Base-by-base conservation (phyloP, 345 rosid genomes). In the Linum trigynum region DNA sequence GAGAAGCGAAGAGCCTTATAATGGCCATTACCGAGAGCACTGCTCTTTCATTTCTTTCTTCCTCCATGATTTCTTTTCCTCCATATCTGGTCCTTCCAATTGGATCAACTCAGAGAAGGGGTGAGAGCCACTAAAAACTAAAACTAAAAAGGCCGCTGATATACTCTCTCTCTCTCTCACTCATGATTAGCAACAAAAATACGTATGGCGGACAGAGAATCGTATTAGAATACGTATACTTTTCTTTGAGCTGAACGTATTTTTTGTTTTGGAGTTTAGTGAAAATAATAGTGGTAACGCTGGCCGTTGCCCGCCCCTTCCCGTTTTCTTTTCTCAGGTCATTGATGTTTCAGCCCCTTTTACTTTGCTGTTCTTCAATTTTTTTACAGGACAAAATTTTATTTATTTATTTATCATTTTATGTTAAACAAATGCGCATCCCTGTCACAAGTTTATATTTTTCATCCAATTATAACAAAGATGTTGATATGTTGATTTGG, bases 21-120 rank as follows among this genome's bases (percentile, higher is more conserved):
- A 23, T 23, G 32, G 32, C 32, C 32, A 23, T 23, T 23, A 23
- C 32, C 32, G 32, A 43, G 50, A 43, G 50, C 6, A 11, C 6
- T 0, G 50, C 9, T 16, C 50, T 55, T 61, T 10, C 17, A 17
- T 66, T 39, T 9, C 15, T 35, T 63, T 1, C 51, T 53, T 14
- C 7, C 16, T 62, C 38, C 53, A 23, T 4, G 15, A 55, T 69
- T 63, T 38, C 5, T 4, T 62, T 51, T 70, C 3, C 60, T 48
- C 55, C 7, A 32, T 61, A 38, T 60, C 65, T 42, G 65, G 70
- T 62, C 39, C 62, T 48, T 74, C 42, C 63, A 42, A 59, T 70
- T 78, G 79, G 78, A 75, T 73, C 76, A 75, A 69, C 77, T 74
- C 82, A 72, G 82, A 62, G 74, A 62, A 65, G 48, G 65, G 67